These are phyloP conservation scores for Neonectria magnoliae DNA, from an alignment of 2,329 filamentous ascomycete species.

Conservation along the genomic window DNA sequence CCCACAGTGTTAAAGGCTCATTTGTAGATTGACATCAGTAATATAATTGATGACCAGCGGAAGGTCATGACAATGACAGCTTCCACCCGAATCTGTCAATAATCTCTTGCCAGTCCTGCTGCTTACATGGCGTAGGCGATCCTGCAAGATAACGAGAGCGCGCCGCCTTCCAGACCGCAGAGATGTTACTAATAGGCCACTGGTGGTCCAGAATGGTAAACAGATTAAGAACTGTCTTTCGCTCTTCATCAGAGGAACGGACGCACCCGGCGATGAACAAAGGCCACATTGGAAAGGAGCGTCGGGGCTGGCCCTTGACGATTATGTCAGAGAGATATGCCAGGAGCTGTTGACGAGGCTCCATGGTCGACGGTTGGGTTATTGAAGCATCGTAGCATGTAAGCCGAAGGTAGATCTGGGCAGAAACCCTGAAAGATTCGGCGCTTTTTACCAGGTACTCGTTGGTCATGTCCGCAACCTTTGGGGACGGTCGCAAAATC, in stretches of 20 bases:
- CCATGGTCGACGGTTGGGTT: conserved; percentile 25
- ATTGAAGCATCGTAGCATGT: conserved; percentile 36
- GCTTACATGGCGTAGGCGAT: conserved; percentile 8
- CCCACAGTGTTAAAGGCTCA: conserved; percentile 16
- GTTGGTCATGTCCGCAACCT: conserved; percentile 10
- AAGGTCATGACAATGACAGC: conserved; percentile 24
- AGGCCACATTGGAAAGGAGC: conserved; percentile 41
- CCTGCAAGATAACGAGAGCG: conserved; percentile 28
- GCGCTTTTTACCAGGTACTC: conserved; percentile 34
- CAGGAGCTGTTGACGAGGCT: conserved; percentile 28
- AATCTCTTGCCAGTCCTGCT: conserved; percentile 38
- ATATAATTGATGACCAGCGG: too few relatives aligned
- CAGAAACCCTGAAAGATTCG: conserved; percentile 35
- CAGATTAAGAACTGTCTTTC: conserved; percentile 33
- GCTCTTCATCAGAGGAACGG: conserved; percentile 36
- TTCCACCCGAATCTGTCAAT: conserved; percentile 42
- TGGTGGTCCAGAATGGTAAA: conserved; percentile 35
- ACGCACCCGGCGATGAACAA: conserved; percentile 39
- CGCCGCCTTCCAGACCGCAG: conserved; percentile 36
- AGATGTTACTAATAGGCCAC: conserved; percentile 40
- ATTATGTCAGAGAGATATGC: conserved; percentile 33
- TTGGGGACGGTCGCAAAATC: conserved; percentile 5
- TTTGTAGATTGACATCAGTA: not conserved
- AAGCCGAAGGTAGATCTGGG: conserved; percentile 37
- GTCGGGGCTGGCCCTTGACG: conserved; percentile 30